Percentiles rank a stretch among this genome's conserved stretches.
Conservation (phyloP, 2,329 filamentous ascomycete genomes). For the Leptographium radiaticola region DNA sequence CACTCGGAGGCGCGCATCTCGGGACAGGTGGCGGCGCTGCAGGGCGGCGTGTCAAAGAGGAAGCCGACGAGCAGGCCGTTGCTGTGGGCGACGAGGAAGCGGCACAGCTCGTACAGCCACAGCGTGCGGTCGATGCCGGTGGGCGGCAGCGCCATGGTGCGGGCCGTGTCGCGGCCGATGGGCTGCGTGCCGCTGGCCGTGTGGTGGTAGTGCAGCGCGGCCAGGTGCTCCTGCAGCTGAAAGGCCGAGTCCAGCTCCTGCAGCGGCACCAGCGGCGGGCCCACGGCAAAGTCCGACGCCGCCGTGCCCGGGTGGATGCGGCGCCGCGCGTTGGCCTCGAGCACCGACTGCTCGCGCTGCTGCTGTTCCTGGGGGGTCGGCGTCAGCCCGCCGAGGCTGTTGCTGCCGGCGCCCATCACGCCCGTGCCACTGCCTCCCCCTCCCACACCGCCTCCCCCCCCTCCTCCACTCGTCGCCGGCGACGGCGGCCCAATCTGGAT, state of each 20-base stretch:
- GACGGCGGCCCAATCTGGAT: slow-evolving; percentile 59
- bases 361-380: slow-evolving; percentile 39
- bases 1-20: slow-evolving; percentile 99
- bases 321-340: slow-evolving; percentile 63
- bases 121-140: slow-evolving; percentile 71
- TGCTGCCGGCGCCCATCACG: background rate
- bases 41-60: slow-evolving; percentile 80
- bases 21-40: slow-evolving; percentile 77
- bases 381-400: slow-evolving; percentile 12
- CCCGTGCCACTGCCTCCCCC: slow-evolving; percentile 5
- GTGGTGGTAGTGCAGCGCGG: slow-evolving; percentile 75
- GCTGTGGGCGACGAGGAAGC: slow-evolving; percentile 87
- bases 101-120: slow-evolving; percentile 96
- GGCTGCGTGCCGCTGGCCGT: slow-evolving; percentile 56
- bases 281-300: slow-evolving; percentile 83
- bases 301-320: slow-evolving; percentile 88
- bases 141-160: slow-evolving; percentile 66
- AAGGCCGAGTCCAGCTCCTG: slow-evolving; percentile 94
- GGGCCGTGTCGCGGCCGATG: slow-evolving; percentile 63
- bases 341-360: slow-evolving; percentile 48
- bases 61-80: slow-evolving; percentile 88
- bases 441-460: background rate
- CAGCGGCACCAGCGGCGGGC: slow-evolving; percentile 76
- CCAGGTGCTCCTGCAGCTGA: slow-evolving; percentile 92
- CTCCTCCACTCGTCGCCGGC: slow-evolving; percentile 6